Conservation (phyloP, 768 basidiomycete genomes). For the Mycena epipterygia region DNA sequence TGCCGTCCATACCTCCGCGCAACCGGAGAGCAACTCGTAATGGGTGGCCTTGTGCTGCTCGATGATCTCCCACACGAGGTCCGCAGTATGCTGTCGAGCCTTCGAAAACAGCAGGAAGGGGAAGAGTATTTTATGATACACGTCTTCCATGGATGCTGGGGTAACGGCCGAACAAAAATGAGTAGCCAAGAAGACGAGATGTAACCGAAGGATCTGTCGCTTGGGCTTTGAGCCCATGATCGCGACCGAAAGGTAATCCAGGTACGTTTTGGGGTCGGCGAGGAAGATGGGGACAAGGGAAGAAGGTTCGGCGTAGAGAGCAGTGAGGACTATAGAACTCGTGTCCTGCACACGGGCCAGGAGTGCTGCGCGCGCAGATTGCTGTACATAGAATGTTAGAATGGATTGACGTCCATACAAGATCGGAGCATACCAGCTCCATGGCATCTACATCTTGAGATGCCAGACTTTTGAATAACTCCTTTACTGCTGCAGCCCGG, state of each 20-base stretch:
- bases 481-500: constrained; percentile 71
- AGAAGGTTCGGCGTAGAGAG: constrained; percentile 70
- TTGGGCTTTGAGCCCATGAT: constrained; percentile 61
- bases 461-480: constrained; percentile 58
- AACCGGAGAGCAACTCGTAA: constrained; percentile 70
- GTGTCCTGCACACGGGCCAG: constrained; percentile 79
- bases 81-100: constrained; percentile 73
- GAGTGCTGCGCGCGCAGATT: constrained; percentile 73
- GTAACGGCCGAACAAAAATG: constrained; percentile 55
- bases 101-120: constrained; percentile 84
- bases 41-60: constrained; percentile 42
- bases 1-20: constrained; percentile 57
- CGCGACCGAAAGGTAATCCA: constrained; percentile 56
- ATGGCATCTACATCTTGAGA: constrained; percentile 46
- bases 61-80: constrained; percentile 81
- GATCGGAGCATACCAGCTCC: constrained; percentile 57
- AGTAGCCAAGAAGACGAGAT: constrained; percentile 68
- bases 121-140: constrained; percentile 72
- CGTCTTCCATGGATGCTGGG: constrained; percentile 43
- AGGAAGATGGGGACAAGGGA: constrained; percentile 61
- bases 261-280: constrained; percentile 57
- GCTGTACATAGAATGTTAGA: constrained; percentile 49
- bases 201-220: constrained; percentile 65
- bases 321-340: constrained; percentile 70
- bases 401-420: not conserved